Evolutionary conservation across 2,329 filamentous ascomycete genomes (phyloP), one percentile per base, ranked within the genome.

Genomic region (Colletotrichum tropicale): DNA sequence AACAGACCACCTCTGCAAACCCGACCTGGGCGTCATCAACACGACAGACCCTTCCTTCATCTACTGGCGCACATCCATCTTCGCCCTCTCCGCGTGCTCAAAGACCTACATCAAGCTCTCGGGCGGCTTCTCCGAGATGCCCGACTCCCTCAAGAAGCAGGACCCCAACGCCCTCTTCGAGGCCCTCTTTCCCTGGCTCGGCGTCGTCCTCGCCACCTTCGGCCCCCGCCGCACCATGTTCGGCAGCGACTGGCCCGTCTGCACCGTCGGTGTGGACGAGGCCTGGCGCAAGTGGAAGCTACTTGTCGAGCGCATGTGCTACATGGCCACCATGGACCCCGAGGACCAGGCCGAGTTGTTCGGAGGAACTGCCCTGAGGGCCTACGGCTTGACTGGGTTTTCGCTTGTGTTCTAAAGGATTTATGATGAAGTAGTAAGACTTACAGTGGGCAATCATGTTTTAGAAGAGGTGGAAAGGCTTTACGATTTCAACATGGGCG

Each of bases 241-340:
- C 84, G 96, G 94, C 28, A 96, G 94, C 78, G 96, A 98, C 84
- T 98, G 96, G 96, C 96, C 96, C 3, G 93, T 98, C 1, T 98
- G 95, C 85, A 96, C 95, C 77, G 86, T 95, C 38, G 80, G 83
- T 78, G 70, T 80, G 1, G 88, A 88, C 56, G 86, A 89, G 64
- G 92, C 94, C 36, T 98, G 96, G 95, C 85, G 86, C 43, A 91
- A 93, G 79, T 98, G 96, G 96, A 91, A 88, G 77, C 88, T 87
- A 24, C 87, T 97, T 2, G 94, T 98, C 21, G 91, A 93, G 77
- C 87, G 87, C 77, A 88, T 95, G 79, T 90, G 96, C 78, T 88
- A 89, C 84, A 89, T 93, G 88, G 91, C 90, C 1, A 88, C 88
- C 56, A 82, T 96, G 76, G 87, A 83, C 3, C 88, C 91, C 18